phyloP scores from a whole-genome alignment of 1,139 yeast genomes.

The Nakaseomyces glabratus region DNA sequence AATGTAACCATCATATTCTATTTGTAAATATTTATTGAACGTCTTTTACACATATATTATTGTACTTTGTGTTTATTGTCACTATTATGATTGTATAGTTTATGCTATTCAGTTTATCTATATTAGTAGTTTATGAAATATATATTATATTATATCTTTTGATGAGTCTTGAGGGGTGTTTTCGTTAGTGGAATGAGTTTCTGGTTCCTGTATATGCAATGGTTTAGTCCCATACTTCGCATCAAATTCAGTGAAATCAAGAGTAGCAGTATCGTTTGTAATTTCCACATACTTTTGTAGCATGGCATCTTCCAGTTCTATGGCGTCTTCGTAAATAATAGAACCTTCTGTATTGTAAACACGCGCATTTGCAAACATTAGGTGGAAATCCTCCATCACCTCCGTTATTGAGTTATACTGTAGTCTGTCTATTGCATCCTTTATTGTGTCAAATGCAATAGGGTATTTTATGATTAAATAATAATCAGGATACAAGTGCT shows the following conservation, averaged over 20 bases:
- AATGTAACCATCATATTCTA: no score
- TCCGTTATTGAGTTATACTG: constrained; percentile 51
- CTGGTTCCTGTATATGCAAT: constrained; percentile 8
- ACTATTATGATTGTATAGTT: no score
- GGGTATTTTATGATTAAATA: constrained; percentile 71
- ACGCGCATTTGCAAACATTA: constrained; percentile 76
- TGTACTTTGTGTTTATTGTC: no score
- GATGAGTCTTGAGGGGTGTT: no score
- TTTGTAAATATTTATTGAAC: no score
- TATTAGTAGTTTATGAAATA: no score
- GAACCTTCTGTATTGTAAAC: constrained; percentile 90
- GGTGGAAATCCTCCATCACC: constrained; percentile 60
- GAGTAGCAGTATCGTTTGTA: constrained; percentile 30
- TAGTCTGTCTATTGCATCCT: constrained; percentile 46
- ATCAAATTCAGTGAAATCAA: constrained; percentile 46
- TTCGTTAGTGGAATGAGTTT: no score
- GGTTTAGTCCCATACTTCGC: constrained; percentile 37
- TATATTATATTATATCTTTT: no score
- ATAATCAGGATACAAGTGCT: constrained; percentile 75
- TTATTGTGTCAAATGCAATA: constrained; percentile 65
- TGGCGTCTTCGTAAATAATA: constrained; percentile 69
- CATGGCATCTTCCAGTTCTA: constrained; percentile 47
- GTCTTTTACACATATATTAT: no score
- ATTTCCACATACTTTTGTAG: constrained; percentile 29
- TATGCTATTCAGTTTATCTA: no score